Percentiles rank a stretch among this genome's conserved stretches.
Conservation (phyloP, 2,329 filamentous ascomycete genomes). For the Cladosporium oxysporum region DNA sequence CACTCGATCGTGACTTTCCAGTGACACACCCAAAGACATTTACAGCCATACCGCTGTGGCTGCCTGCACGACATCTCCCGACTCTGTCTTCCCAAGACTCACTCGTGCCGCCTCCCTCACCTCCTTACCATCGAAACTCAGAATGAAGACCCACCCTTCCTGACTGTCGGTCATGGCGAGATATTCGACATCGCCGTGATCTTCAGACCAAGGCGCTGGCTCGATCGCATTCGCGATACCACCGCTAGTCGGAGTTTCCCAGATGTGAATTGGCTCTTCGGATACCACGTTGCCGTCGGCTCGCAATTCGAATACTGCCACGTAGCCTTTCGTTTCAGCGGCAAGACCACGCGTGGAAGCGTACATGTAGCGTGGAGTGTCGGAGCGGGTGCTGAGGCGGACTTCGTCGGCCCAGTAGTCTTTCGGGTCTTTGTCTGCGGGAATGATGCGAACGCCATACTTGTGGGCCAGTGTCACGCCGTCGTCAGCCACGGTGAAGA, state of each 20-base stretch:
- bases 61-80: conserved; percentile 33
- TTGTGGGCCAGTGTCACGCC: conserved; percentile 33
- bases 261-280: conserved; percentile 35
- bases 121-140: conserved; percentile 36
- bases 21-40: background rate
- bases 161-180: conserved; percentile 40
- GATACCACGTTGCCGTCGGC: conserved; percentile 31
- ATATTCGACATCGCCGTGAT: conserved; percentile 31
- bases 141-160: conserved; percentile 37
- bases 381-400: conserved; percentile 33
- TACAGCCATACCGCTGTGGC: conserved; percentile 41
- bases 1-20: background rate
- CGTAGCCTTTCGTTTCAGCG: conserved; percentile 35
- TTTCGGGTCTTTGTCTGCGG: conserved; percentile 34
- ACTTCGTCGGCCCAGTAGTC: conserved; percentile 42
- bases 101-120: conserved; percentile 34
- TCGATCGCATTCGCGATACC: conserved; percentile 41
- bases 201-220: conserved; percentile 32
- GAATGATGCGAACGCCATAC: conserved; percentile 36
- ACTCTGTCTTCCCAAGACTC: conserved; percentile 34
- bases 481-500: conserved; percentile 33
- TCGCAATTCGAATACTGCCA: conserved; percentile 34
- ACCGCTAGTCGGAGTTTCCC: conserved; percentile 39
- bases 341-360: conserved; percentile 38
- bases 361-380: conserved; percentile 36